Base-by-base conservation (phyloP, 2,329 filamentous ascomycete genomes). In the Nemania abortiva region DNA sequence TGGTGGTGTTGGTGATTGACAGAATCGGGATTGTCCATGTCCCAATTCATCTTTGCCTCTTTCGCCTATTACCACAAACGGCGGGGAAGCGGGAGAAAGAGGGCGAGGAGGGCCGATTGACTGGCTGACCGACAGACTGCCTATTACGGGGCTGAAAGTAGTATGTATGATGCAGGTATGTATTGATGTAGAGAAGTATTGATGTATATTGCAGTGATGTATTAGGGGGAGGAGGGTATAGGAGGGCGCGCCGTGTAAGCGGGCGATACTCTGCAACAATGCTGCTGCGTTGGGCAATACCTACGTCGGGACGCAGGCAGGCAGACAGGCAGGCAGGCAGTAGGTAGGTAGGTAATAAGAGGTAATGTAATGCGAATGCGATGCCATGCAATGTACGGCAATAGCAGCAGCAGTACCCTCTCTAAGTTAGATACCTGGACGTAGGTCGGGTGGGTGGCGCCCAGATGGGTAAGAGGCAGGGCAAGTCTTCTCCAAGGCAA, bases 1-100 rank as follows among this genome's bases (percentile, higher is more conserved):
- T 55, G 59, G 2, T 59, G 39, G 1, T 62, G 52, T 15, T 61
- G 24, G 1, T 52, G 52, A 3, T 66, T 10, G 42, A 24, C 29
- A 55, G 56, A 37, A 65, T 62, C 54, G 57, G 63, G 37, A 47
- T 37, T 61, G 37, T 61, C 55, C 39, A 20, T 57, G 60, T 61
- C 61, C 69, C 66, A 56, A 58, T 69, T 66, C 69, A 71, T 71
- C 63, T 63, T 70, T 22, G 20, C 31, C 24, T 50, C 11, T 45
- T 22, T 39, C 57, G 65, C 68, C 31, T 55, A 47, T 58, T 49
- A 49, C 62, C 68, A 70, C 68, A 67, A 62, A 65, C 50, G 39
- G 68, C 68, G 61, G 65, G 65, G 65, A 59, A 39, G 56, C 57
- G 66, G 61, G 52, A 52, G 45, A 20, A 39, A 18, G 18, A 59